These are phyloP conservation scores for Meredithiella fracta DNA, from an alignment of 2,329 filamentous ascomycete genomes.

Conservation along the genomic window DNA sequence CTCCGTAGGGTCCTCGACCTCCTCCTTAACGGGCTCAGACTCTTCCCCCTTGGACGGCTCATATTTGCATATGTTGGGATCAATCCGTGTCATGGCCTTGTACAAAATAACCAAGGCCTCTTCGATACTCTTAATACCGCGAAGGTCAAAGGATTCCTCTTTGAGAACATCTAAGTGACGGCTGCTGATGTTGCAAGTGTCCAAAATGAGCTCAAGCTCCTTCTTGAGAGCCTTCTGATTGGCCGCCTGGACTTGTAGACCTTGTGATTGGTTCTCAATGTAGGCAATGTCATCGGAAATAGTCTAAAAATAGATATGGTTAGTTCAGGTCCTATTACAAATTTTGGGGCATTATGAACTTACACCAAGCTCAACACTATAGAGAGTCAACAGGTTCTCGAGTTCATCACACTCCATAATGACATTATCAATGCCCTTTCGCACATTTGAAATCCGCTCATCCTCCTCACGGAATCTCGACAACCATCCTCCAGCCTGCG, in stretches of 20 bases:
- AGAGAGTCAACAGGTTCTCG: conserved; percentile 83
- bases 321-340: not conserved
- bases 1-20: conserved; percentile 22
- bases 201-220: conserved; percentile 74
- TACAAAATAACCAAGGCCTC: conserved; percentile 63
- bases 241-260: conserved; percentile 87
- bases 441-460: conserved; percentile 73
- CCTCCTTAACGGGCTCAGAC: conserved; percentile 17
- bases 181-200: conserved; percentile 74
- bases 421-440: conserved; percentile 71
- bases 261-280: conserved; percentile 93
- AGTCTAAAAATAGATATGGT: conserved; percentile 37
- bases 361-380: conserved; percentile 85
- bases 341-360: conserved; percentile 21
- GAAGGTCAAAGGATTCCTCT: conserved; percentile 54
- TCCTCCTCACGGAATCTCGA: conserved; percentile 73
- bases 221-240: conserved; percentile 89
- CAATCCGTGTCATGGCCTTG: conserved; percentile 85
- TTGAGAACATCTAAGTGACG: conserved; percentile 50
- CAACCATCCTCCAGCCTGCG: conserved; percentile 86
- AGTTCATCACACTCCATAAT: conserved; percentile 92
- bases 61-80: conserved; percentile 52
- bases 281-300: conserved; percentile 91
- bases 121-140: conserved; percentile 65
- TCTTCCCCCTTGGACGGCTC: conserved; percentile 32